Percentiles rank a stretch among this genome's conserved stretches.
phyloP scores from a whole-genome alignment of 1,139 yeast genomes.

The Suhomyces taliae region DNA sequence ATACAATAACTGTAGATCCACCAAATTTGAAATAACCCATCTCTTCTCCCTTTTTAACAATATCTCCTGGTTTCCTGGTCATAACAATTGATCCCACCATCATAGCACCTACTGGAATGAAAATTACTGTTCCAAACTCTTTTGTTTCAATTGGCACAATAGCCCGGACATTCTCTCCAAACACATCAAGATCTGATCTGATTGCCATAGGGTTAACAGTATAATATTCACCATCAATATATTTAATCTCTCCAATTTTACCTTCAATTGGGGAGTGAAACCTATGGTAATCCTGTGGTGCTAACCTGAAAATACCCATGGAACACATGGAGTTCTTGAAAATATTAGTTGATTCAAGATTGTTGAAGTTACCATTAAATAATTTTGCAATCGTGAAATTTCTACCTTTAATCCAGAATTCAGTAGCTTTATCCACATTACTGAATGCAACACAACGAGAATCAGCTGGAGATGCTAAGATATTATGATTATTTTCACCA shows the following conservation, averaged over 20 bases:
- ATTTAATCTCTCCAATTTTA: constrained; percentile 58
- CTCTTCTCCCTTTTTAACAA: constrained; percentile 71
- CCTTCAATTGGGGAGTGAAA: constrained; percentile 91
- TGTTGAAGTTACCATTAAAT: constrained; percentile 56
- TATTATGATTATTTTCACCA: constrained; percentile 33
- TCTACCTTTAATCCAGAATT: constrained; percentile 88
- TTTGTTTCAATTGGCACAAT: constrained; percentile 73
- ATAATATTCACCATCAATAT: constrained; percentile 85
- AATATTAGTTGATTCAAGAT: constrained; percentile 45
- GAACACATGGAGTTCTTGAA: constrained; percentile 48
- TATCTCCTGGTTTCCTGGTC: constrained; percentile 63
- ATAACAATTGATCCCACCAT: constrained; percentile 93
- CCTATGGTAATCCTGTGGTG: constrained; percentile 96
- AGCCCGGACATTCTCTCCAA: constrained; percentile 85
- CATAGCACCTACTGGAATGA: constrained; percentile 95
- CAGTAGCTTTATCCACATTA: constrained; percentile 62
- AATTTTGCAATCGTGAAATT: constrained; percentile 70
- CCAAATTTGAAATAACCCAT: constrained; percentile 95
- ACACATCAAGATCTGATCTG: constrained; percentile 83
- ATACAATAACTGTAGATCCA: constrained; percentile 78
- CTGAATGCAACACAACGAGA: constrained; percentile 77
- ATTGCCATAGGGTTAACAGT: constrained; percentile 98
- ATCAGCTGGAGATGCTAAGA: constrained; percentile 84
- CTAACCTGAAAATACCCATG: constrained; percentile 79
- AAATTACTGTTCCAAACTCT: constrained; percentile 71